A percentile compares a stretch with the other conserved stretches of the same genome.
Conservation (phyloP, 176 grass and related monocot species). For the Musa troglodytarum region DNA sequence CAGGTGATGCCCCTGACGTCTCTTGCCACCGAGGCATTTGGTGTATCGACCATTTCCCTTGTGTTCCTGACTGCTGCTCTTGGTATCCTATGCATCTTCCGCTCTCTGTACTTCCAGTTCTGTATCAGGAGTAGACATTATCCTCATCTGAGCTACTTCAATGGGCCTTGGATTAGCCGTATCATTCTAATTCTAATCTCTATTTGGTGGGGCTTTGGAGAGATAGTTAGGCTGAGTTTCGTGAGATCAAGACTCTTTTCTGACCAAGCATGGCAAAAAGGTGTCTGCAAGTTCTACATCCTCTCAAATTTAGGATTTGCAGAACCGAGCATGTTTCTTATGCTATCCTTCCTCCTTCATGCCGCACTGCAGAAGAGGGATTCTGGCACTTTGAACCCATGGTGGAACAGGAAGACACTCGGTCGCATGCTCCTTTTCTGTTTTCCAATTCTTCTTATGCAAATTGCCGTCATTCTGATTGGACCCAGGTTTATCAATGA, state of each 20-base stretch:
- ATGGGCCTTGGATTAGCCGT: constrained; percentile 64
- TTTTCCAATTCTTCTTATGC: constrained; percentile 47
- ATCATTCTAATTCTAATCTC: constrained; percentile 50
- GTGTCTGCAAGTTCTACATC: constrained; percentile 70
- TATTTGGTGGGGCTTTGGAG: constrained; percentile 75
- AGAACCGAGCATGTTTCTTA: constrained; percentile 78
- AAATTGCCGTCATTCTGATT: constrained; percentile 48
- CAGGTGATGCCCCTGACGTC: constrained; percentile 59
- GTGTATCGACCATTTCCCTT: constrained; percentile 81
- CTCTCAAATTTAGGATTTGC: constrained; percentile 90
- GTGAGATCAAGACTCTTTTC: constrained; percentile 45
- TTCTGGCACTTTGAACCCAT: constrained; percentile 45
- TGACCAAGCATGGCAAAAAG: constrained; percentile 38
- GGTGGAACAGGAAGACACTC: constrained; percentile 76
- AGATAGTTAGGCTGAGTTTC: constrained; percentile 59
- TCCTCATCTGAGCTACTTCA: constrained; percentile 72
- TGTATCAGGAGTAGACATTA: constrained; percentile 48
- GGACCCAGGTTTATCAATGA: constrained; percentile 34
- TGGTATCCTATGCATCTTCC: constrained; percentile 58
- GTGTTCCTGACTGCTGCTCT: constrained; percentile 49
- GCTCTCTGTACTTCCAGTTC: constrained; percentile 60
- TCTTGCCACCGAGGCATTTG: constrained; percentile 57
- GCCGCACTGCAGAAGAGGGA: constrained; percentile 79
- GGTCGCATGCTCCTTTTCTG: constrained; percentile 45
- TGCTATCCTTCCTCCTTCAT: constrained; percentile 72